Conservation (phyloP, 2,329 filamentous ascomycete genomes). For the Teratosphaeria nubilosa region DNA sequence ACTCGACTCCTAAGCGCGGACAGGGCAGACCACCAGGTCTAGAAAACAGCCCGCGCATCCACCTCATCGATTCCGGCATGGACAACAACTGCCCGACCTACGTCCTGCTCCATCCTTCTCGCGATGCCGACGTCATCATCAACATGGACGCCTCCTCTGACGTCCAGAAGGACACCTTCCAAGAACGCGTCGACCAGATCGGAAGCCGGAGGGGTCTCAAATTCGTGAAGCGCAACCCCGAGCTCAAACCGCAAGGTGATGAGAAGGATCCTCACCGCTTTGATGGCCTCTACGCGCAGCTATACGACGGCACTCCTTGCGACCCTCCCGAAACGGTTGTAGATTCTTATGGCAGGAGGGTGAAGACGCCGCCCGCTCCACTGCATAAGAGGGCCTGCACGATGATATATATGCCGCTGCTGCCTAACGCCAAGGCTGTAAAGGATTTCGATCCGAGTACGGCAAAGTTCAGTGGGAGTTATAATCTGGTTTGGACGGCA, state of each 20-base stretch:
- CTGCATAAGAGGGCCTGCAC: conserved; percentile 15
- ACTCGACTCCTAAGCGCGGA: conserved; percentile 11
- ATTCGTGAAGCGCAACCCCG: conserved; percentile 19
- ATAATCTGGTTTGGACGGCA: conserved; percentile 26
- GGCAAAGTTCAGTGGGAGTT: conserved; percentile 23
- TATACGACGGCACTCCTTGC: conserved; percentile 17
- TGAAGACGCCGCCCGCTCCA: conserved; percentile 21
- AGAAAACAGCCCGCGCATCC: conserved; percentile 26
- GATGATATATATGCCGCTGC: conserved; percentile 24
- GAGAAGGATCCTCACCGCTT: conserved; percentile 20
- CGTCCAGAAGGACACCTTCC: conserved; percentile 27
- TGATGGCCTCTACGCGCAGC: conserved; percentile 22
- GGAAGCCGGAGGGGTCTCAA: conserved; percentile 22
- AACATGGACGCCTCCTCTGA: conserved; percentile 26
- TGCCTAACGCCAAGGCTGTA: conserved; percentile 25
- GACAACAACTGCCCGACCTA: conserved; percentile 28
- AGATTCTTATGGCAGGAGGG: conserved; percentile 21
- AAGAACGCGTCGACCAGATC: conserved; percentile 24
- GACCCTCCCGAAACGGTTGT: conserved; percentile 17
- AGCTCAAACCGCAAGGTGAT: conserved; percentile 13
- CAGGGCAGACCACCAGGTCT: conserved; percentile 18
- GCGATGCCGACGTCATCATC: conserved; percentile 22
- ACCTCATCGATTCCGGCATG: conserved; percentile 27
- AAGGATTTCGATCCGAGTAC: conserved; percentile 23
- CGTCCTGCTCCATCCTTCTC: conserved; percentile 19